phyloP scores from a whole-genome alignment of 2,329 filamentous ascomycete species.

The Epichloe aotearoae region DNA sequence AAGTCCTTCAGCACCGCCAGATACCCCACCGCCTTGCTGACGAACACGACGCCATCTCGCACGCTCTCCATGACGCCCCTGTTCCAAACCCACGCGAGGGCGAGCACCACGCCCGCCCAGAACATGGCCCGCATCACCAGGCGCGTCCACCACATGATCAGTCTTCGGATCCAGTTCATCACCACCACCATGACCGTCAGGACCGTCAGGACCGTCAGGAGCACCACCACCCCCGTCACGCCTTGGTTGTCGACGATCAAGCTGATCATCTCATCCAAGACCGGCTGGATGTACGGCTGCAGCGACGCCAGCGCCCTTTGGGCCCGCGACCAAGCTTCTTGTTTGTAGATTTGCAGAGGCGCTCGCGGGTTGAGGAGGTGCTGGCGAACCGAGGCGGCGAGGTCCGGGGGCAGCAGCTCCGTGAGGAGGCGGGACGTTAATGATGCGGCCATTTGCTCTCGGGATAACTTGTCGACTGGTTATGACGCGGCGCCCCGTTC shows the following conservation, averaged over 20 bases:
- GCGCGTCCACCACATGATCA: slow-evolving; percentile 67
- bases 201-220: slow-evolving; percentile 28
- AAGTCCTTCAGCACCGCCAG: slow-evolving; percentile 35
- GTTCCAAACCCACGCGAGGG: slow-evolving; percentile 46
- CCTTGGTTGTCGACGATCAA: slow-evolving; percentile 23
- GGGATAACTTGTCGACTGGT: too few species aligned
- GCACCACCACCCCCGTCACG: slow-evolving; percentile 18
- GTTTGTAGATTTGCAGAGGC: slow-evolving; percentile 28
- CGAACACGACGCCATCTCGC: slow-evolving; percentile 39
- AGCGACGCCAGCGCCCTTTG: slow-evolving; percentile 18
- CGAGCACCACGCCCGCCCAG: slow-evolving; percentile 44
- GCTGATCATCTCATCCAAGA: slow-evolving; percentile 25
- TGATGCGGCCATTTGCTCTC: slow-evolving; percentile 16
- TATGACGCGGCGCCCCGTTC: too few species aligned
- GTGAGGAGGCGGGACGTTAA: slow-evolving; percentile 23
- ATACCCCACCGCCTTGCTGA: slow-evolving; percentile 31
- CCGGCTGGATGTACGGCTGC: slow-evolving; percentile 28
- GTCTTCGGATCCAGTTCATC: slow-evolving; percentile 55
- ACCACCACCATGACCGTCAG: slow-evolving; percentile 47
- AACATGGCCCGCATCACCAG: slow-evolving; percentile 49
- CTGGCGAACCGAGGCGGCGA: slow-evolving; percentile 29
- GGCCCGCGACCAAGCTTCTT: slow-evolving; percentile 19
- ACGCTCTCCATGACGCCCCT: slow-evolving; percentile 52
- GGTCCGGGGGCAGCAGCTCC: slow-evolving; percentile 31
- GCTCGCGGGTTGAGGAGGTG: slow-evolving; percentile 34